A percentile compares a stretch with the other conserved stretches of the same genome.
Evolutionary conservation across 2,329 filamentous ascomycete genomes (phyloP).

Genomic region (Polychaeton citri): DNA sequence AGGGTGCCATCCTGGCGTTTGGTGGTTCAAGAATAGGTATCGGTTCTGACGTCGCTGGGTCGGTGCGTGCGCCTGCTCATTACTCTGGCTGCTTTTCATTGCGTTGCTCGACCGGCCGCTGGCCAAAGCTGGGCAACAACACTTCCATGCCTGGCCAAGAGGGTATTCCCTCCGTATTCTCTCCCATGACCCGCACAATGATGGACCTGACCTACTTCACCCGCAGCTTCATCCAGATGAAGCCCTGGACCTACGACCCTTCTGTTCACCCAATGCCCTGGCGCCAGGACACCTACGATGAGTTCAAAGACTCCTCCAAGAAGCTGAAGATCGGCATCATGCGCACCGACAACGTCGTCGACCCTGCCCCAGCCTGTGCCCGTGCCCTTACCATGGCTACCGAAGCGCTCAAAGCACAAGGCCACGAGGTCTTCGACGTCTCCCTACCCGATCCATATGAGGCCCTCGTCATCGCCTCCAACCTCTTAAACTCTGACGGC

Average conservation of each 20-base stretch:
- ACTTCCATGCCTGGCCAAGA: slow-evolving; percentile 92
- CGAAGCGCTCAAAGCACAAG: slow-evolving; percentile 52
- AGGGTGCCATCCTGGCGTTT: slow-evolving; percentile 67
- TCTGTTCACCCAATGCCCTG: slow-evolving; percentile 75
- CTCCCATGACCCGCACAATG: slow-evolving; percentile 79
- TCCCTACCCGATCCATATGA: slow-evolving; percentile 48
- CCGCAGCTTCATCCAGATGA: slow-evolving; percentile 60
- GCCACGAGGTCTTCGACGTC: slow-evolving; percentile 60
- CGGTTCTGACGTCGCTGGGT: slow-evolving; percentile 82
- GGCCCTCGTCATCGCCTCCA: slow-evolving; percentile 61
- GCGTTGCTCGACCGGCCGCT: slow-evolving; percentile 75
- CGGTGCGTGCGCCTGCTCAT: slow-evolving; percentile 73
- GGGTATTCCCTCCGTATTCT: slow-evolving; percentile 77
- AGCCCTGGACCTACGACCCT: slow-evolving; percentile 82
- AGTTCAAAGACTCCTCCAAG: slow-evolving; percentile 47
- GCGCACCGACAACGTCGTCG: slow-evolving; percentile 59
- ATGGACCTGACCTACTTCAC: slow-evolving; percentile 78
- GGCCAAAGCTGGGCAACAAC: slow-evolving; percentile 71
- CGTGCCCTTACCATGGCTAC: slow-evolving; percentile 62
- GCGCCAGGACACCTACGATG: slow-evolving; percentile 49
- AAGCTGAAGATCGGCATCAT: slow-evolving; percentile 62
- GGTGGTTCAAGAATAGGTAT: slow-evolving; percentile 76
- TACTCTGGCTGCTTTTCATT: slow-evolving; percentile 82
- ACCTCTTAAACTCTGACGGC: slow-evolving; percentile 75
- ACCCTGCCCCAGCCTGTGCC: slow-evolving; percentile 71